Evolutionary conservation across 345 rosid genomes (phyloP).

Genomic region (Nephelium lappaceum): DNA sequence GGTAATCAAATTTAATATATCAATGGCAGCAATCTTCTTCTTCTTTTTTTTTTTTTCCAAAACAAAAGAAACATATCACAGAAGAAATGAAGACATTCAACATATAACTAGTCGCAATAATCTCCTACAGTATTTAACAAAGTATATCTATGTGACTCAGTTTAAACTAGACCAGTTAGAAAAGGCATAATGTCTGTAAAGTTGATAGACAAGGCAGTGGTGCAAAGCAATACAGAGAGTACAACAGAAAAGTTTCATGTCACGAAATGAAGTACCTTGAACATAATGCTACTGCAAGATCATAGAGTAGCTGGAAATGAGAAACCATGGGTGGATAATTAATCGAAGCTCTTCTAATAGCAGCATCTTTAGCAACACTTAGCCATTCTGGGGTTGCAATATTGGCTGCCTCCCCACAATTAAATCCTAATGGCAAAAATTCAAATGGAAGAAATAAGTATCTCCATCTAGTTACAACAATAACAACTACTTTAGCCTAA

Average conservation of each 20-base stretch:
- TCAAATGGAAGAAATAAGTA: conserved; percentile 2
- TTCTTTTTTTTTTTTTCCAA: too few species aligned
- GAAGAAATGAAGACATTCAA: not conserved
- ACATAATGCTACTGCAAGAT: conserved; percentile 76
- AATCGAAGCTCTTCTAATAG: conserved; percentile 94
- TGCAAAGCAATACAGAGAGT: conserved; percentile 14
- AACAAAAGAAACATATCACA: not conserved
- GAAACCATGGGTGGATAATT: conserved; percentile 99
- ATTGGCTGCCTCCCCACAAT: conserved; percentile 96
- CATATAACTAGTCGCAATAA: not conserved
- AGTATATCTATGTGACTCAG: not conserved
- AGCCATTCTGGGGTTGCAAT: conserved; percentile 98
- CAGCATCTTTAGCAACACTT: conserved; percentile 84
- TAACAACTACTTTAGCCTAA: not conserved
- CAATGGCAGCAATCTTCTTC: not conserved
- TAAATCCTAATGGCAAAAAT: conserved; percentile 63
- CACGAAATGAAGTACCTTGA: conserved; percentile 57
- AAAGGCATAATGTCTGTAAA: conserved; percentile 7
- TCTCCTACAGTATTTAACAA: not conserved
- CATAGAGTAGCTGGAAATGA: conserved; percentile 97
- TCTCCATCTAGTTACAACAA: conserved; percentile 14
- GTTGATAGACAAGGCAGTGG: conserved; percentile 2
- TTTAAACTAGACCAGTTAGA: conserved; percentile 7
- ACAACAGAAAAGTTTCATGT: conserved; percentile 2
- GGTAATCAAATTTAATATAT: conserved; percentile 5